Percentiles rank a stretch among this genome's conserved stretches.
phyloP scores from a whole-genome alignment of 148 eudicot species.

The Heliosperma pusillum region DNA sequence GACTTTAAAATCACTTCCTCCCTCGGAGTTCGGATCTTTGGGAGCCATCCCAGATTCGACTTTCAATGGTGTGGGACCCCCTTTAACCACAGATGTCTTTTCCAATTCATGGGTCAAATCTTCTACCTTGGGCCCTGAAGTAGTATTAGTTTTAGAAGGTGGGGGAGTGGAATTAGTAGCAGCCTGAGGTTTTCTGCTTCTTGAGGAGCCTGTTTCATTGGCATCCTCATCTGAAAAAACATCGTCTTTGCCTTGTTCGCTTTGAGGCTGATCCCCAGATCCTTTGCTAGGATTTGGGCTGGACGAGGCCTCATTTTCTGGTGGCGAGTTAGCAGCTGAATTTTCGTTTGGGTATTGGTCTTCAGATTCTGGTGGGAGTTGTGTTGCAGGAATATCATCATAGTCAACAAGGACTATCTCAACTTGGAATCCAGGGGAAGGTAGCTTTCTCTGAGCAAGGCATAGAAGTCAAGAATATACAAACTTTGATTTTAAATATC shows the following conservation, averaged over 20 bases:
- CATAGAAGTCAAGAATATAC: too few species aligned
- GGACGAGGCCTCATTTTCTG: conserved; percentile 28
- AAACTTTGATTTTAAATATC: too few species aligned
- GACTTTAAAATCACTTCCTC: conserved; percentile 86
- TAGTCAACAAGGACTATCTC: too few species aligned
- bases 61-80: conserved; percentile 28
- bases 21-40: too few species aligned
- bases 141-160: conserved; percentile 28
- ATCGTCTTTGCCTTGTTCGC: conserved; percentile 54
- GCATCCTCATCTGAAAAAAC: conserved; percentile 81
- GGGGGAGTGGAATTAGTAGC: conserved; percentile 29
- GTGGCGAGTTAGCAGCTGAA: conserved; percentile 33
- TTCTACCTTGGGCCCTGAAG: conserved; percentile 37
- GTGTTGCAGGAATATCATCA: conserved; percentile 38
- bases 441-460: conserved; percentile 54
- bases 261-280: conserved; percentile 27
- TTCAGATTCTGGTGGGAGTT: too few species aligned
- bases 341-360: conserved; percentile 38
- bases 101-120: conserved; percentile 50
- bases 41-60: conserved; percentile 32
- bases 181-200: conserved; percentile 32
- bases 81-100: conserved; percentile 49
- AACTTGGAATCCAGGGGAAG: too few species aligned
- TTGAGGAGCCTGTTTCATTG: conserved; percentile 49
- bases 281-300: conserved; percentile 34